These are phyloP conservation scores for Curvularia verruculosa DNA, from an alignment of 2,329 filamentous ascomycete species.

Conservation along the genomic window DNA sequence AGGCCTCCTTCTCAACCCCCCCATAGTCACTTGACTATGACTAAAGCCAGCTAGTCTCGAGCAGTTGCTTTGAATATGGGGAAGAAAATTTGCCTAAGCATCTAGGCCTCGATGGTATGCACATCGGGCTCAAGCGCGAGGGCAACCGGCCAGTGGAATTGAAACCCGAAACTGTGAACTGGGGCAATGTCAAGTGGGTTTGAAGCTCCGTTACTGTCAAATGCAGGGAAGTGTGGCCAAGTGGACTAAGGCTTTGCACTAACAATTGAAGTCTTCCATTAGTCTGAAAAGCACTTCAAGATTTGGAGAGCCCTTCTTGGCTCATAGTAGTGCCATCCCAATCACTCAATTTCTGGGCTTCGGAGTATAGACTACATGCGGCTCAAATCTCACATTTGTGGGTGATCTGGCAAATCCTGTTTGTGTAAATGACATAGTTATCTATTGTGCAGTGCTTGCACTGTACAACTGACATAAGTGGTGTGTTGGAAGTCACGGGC, in stretches of 20 bases:
- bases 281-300: neutral
- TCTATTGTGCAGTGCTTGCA: neutral
- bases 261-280: neutral
- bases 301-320: neutral
- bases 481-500: neutral
- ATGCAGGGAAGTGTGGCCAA: constrained; percentile 5
- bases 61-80: constrained; percentile 44
- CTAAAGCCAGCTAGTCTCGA: constrained; percentile 29
- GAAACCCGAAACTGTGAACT: constrained; percentile 3
- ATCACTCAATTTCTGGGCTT: neutral
- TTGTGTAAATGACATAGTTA: neutral
- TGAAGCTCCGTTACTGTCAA: constrained; percentile 2
- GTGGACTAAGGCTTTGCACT: constrained; percentile 8
- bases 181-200: constrained; percentile 6
- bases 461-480: neutral
- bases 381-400: too few species aligned
- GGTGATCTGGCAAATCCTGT: too few species aligned
- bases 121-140: constrained; percentile 53
- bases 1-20: constrained; percentile 17
- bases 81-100: constrained; percentile 52
- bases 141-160: constrained; percentile 49
- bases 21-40: constrained; percentile 36
- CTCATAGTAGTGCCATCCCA: neutral
- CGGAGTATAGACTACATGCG: neutral
- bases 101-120: constrained; percentile 51